A percentile compares a stretch with the other conserved stretches of the same genome.
Evolutionary conservation across 31 red algal genomes (phyloP).

Genomic region (Asparagopsis taxiformis): DNA sequence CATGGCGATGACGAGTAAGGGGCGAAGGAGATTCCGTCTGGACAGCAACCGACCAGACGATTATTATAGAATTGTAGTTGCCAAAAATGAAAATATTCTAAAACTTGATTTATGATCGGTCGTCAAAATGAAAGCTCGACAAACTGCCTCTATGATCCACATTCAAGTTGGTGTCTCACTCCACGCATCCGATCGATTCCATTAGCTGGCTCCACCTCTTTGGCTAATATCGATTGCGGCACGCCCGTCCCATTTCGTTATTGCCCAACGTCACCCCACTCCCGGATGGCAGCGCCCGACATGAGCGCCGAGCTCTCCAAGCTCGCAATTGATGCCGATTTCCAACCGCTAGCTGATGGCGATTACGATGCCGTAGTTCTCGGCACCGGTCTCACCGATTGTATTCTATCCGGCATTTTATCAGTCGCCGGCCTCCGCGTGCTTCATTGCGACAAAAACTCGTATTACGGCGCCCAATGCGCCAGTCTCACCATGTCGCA

Average conservation of each 20-base stretch:
- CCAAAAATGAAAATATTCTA: too few species aligned
- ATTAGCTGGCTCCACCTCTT: too few species aligned
- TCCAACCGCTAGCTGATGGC: constrained; percentile 86
- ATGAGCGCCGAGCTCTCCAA: background rate
- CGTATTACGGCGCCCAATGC: constrained; percentile 95
- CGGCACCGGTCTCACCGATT: constrained; percentile 97
- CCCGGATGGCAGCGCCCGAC: background rate
- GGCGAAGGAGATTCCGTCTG: too few species aligned
- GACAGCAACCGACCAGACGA: too few species aligned
- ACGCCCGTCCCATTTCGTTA: background rate
- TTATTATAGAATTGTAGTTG: too few species aligned
- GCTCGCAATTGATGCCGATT: constrained; percentile 45
- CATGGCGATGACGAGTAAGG: too few species aligned
- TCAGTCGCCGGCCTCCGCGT: constrained; percentile 84
- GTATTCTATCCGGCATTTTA: constrained; percentile 93
- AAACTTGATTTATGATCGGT: too few species aligned
- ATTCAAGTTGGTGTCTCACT: too few species aligned
- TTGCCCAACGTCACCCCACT: background rate
- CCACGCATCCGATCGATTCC: too few species aligned
- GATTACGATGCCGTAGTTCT: constrained; percentile 95
- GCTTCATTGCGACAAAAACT: constrained; percentile 90
- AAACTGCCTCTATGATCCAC: too few species aligned
- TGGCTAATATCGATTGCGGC: background rate
- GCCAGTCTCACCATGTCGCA: constrained; percentile 89
- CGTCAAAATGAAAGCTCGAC: too few species aligned